phyloP scores from a whole-genome alignment of 2,329 filamentous ascomycete genomes.

The Colletotrichum cordylinicola region DNA sequence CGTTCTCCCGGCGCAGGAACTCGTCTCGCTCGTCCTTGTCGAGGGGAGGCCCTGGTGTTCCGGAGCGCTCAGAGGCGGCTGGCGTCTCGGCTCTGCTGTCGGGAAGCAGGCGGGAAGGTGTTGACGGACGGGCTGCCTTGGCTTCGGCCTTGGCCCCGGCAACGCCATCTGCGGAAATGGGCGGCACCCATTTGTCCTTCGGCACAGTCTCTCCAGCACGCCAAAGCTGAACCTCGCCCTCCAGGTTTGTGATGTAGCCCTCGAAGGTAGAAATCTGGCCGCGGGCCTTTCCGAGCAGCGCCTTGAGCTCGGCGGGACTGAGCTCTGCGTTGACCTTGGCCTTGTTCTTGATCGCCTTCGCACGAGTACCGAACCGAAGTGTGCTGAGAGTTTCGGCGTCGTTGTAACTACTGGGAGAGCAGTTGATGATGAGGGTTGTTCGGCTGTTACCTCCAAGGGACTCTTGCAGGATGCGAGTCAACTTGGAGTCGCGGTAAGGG shows the following conservation, averaged over 20 bases:
- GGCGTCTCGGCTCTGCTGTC: conserved; percentile 70
- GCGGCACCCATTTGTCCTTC: conserved; percentile 83
- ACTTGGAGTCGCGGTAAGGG: conserved; percentile 96
- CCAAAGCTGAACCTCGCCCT: conserved; percentile 87
- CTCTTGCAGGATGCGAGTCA: conserved; percentile 96
- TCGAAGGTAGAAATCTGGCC: conserved; percentile 89
- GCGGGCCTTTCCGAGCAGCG: conserved; percentile 90
- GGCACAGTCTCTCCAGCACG: conserved; percentile 87
- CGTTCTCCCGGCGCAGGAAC: conserved; percentile 92
- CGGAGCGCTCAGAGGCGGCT: conserved; percentile 77
- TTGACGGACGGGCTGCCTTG: conserved; percentile 57
- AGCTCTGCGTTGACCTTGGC: conserved; percentile 99
- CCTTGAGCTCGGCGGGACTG: conserved; percentile 93
- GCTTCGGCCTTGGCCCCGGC: conserved; percentile 43
- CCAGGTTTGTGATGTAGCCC: conserved; percentile 81
- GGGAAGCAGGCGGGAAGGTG: conserved; percentile 52
- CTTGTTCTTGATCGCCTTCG: conserved; percentile 99
- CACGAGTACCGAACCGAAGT: conserved; percentile 90
- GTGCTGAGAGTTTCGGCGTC: conserved; percentile 93
- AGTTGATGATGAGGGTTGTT: conserved; percentile 99
- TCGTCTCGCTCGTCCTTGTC: conserved; percentile 98
- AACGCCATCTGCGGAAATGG: conserved; percentile 62
- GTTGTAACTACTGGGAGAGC: conserved; percentile 98
- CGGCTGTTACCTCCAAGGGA: conserved; percentile 96
- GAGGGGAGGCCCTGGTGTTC: conserved; percentile 84